Conservation (phyloP, 345 rosid genomes). For the Diplotaxis tenuifolia region DNA sequence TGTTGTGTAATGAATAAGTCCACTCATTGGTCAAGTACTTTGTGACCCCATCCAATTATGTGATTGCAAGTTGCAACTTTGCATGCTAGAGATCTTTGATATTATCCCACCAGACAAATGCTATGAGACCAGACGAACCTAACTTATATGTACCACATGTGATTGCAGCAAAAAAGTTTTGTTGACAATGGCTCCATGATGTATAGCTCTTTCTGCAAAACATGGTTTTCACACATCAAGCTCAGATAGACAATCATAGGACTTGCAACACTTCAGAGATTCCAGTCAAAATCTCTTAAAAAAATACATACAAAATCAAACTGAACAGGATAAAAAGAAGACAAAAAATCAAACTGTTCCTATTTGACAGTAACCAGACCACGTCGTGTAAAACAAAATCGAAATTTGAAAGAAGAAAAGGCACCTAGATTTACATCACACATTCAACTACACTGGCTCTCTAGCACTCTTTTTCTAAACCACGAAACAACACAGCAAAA, state of each 20-base stretch:
- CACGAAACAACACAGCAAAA: not conserved
- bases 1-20: not conserved
- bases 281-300: not conserved
- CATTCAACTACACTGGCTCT: conserved; percentile 26
- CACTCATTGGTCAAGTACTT: not conserved
- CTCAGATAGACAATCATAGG: not conserved
- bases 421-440: conserved; percentile 25
- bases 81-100: not conserved
- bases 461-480: conserved; percentile 4
- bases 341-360: not conserved
- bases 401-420: not conserved
- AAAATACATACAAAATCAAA: not conserved
- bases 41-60: not conserved
- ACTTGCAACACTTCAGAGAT: not conserved
- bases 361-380: conserved; percentile 8
- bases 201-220: not conserved
- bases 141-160: too few relatives aligned
- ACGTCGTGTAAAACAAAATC: conserved; percentile 1
- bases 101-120: too few relatives aligned
- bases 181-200: not conserved
- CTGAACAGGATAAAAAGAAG: not conserved
- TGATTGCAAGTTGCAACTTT: not conserved
- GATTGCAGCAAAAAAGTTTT: too few relatives aligned
- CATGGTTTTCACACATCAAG: conserved; percentile 10
- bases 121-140: too few relatives aligned